phyloP scores from a whole-genome alignment of 2,329 filamentous ascomycete genomes.

The Alternaria angustiovoidea region DNA sequence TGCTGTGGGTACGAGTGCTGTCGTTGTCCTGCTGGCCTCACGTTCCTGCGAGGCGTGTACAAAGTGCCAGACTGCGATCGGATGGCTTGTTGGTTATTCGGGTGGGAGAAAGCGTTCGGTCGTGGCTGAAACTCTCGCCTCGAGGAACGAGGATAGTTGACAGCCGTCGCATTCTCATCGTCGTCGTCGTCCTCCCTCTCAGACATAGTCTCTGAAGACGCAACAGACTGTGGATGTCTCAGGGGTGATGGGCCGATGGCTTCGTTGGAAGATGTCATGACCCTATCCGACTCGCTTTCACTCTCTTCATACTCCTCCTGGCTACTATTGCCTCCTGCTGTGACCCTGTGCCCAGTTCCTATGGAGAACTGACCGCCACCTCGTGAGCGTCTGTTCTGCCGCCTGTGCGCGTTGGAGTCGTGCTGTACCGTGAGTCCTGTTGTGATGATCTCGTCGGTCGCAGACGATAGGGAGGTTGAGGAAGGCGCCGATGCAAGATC shows the following conservation, averaged over 20 bases:
- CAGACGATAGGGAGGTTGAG: slow-evolving; percentile 86
- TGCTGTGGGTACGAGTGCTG: slow-evolving; percentile 58
- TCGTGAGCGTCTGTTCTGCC: slow-evolving; percentile 58
- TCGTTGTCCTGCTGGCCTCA: slow-evolving; percentile 47
- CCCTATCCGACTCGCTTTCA: slow-evolving; percentile 84
- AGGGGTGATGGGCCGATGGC: slow-evolving; percentile 55
- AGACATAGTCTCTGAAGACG: slow-evolving; percentile 50
- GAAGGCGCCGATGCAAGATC: slow-evolving; percentile 93
- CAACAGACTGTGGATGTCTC: slow-evolving; percentile 41
- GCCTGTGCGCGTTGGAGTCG: slow-evolving; percentile 68
- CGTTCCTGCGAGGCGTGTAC: slow-evolving; percentile 53
- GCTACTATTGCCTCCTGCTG: slow-evolving; percentile 73
- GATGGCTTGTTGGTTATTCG: slow-evolving; percentile 60
- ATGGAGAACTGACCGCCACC: slow-evolving; percentile 41
- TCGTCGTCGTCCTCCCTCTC: slow-evolving; percentile 50
- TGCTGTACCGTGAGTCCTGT: slow-evolving; percentile 81
- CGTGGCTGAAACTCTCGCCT: slow-evolving; percentile 78
- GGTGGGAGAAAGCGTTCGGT: slow-evolving; percentile 91
- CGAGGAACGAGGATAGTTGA: slow-evolving; percentile 68
- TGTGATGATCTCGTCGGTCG: slow-evolving; percentile 88
- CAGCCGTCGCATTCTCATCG: slow-evolving; percentile 81
- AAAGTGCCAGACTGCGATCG: slow-evolving; percentile 58
- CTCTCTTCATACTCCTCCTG: slow-evolving; percentile 96
- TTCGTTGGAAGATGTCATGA: slow-evolving; percentile 71
- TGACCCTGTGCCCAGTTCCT: slow-evolving; percentile 51